These are phyloP conservation scores for sorghum (Sorghum bicolor) DNA, from an alignment of 176 grass and related monocot genomes.

Conservation along the genomic window Sorghum_bicolor_NCBIv3 NC_012875.2:51173001-51173500, in stretches of 20 bases:
- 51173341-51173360: no score
- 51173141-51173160: slow-evolving; percentile 40
- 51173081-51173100: neutral
- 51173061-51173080: neutral
- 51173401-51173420: neutral
- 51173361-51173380: neutral
- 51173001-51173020: neutral
- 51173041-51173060: slow-evolving; percentile 71
- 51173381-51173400: neutral
- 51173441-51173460: no score
- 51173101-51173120: slow-evolving; percentile 36
- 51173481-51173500: no score
- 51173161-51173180: neutral
- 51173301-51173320: neutral
- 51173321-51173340: neutral
- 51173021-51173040: slow-evolving; percentile 48
- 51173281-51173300: neutral
- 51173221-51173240: no score
- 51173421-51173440: no score
- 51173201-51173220: neutral
- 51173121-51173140: slow-evolving; percentile 52
- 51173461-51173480: no score
- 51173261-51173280: no score
- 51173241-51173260: no score
- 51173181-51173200: slow-evolving; percentile 25